Conservation (phyloP, 73 alveolate genomes). For the Tetrahymena borealis region DNA sequence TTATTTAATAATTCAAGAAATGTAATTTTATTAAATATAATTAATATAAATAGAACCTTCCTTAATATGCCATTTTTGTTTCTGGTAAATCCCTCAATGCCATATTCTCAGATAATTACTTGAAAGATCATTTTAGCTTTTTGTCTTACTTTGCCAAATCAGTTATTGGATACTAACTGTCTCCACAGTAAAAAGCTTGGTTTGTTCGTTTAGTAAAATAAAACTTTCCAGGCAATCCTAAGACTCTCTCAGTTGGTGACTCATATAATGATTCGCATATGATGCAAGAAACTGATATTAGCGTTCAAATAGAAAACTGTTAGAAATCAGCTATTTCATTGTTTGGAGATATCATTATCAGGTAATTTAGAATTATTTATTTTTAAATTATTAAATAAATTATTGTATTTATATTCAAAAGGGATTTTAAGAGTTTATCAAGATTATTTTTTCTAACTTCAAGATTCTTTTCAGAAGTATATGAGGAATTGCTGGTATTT, state of each 20-base stretch:
- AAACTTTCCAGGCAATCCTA: slow-evolving; percentile 25
- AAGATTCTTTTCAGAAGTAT: neutral
- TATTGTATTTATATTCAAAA: neutral
- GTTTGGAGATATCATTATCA: neutral
- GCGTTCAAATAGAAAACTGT: slow-evolving; percentile 20
- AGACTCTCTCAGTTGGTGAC: slow-evolving; percentile 25
- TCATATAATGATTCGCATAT: slow-evolving; percentile 37
- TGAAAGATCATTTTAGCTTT: slow-evolving; percentile 34
- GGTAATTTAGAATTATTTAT: neutral
- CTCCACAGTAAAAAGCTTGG: slow-evolving; percentile 21
- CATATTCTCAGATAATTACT: neutral
- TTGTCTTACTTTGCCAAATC: slow-evolving; percentile 20
- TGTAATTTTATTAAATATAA: neutral
- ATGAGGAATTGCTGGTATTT: neutral
- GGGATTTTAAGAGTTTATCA: neutral
- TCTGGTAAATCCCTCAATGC: neutral
- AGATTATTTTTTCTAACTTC: neutral
- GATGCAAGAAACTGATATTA: slow-evolving; percentile 37
- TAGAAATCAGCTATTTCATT: neutral
- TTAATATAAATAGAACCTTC: neutral
- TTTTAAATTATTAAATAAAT: neutral
- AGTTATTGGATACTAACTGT: slow-evolving; percentile 26
- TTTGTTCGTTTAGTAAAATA: slow-evolving; percentile 2
- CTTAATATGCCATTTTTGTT: neutral
- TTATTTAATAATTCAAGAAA: neutral